A percentile compares a stretch with the other conserved stretches of the same genome.
These are phyloP conservation scores for Aspergillus pseudoterreus DNA, from an alignment of 2,329 filamentous ascomycete genomes.

Conservation along the genomic window DNA sequence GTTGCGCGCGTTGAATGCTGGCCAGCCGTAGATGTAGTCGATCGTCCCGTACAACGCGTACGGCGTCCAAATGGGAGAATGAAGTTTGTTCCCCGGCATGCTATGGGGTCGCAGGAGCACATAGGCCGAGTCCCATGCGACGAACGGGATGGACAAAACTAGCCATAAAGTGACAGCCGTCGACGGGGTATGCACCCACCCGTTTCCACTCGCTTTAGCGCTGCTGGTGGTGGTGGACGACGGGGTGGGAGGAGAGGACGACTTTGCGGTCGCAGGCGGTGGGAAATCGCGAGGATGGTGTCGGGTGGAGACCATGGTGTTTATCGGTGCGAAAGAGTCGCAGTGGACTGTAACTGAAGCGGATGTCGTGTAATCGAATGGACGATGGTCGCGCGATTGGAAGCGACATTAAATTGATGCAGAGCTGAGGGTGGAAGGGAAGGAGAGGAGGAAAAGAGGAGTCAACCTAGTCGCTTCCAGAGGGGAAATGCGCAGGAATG, in stretches of 20 bases:
- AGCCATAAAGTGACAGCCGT: conserved; percentile 67
- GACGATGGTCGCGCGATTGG: not conserved
- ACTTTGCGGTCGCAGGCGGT: conserved; percentile 24
- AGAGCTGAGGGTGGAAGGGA: not conserved
- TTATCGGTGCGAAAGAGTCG: not conserved
- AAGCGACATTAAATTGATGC: not conserved
- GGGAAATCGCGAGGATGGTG: conserved; percentile 52
- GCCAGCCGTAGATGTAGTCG: conserved; percentile 78
- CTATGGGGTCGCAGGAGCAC: conserved; percentile 74
- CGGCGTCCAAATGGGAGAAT: conserved; percentile 69
- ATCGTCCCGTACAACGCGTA: conserved; percentile 78
- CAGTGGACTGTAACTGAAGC: not conserved
- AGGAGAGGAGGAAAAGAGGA: not conserved
- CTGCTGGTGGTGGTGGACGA: conserved; percentile 15
- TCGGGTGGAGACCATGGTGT: conserved; percentile 54
- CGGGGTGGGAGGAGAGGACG: conserved; percentile 22
- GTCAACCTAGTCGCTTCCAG: not conserved
- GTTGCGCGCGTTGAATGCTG: conserved; percentile 62
- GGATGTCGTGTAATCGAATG: too few species aligned
- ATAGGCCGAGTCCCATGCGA: conserved; percentile 78
- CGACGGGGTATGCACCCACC: conserved; percentile 58
- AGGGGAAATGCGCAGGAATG: not conserved
- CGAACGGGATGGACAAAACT: conserved; percentile 68
- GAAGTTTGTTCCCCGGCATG: conserved; percentile 72
- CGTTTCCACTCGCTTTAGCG: conserved; percentile 16